Percentiles rank a stretch among this genome's conserved stretches.
phyloP scores from a whole-genome alignment of 2,329 filamentous ascomycete genomes.

The Cladosporium cucumerinum region DNA sequence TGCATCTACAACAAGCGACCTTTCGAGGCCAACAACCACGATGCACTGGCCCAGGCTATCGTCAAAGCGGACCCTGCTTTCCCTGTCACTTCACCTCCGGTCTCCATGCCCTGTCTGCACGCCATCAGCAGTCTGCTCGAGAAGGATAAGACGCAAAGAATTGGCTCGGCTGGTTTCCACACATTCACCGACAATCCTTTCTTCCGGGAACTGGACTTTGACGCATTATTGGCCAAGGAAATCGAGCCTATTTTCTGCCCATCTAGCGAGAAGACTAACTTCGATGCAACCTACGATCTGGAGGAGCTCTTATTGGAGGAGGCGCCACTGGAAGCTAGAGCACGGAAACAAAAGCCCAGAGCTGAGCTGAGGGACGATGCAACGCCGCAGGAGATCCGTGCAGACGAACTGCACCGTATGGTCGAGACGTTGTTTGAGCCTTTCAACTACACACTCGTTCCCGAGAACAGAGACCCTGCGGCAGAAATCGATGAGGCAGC shows the following conservation, averaged over 20 bases:
- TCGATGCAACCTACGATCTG: conserved; percentile 95
- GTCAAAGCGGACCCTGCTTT: conserved; percentile 78
- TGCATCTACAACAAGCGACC: conserved; percentile 99
- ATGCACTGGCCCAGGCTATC: conserved; percentile 75
- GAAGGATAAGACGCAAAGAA: conserved; percentile 72
- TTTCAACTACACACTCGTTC: conserved; percentile 88
- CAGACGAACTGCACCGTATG: conserved; percentile 89
- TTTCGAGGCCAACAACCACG: conserved; percentile 86
- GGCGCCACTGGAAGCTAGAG: conserved; percentile 87
- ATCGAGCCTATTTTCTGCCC: conserved; percentile 89
- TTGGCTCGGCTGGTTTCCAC: conserved; percentile 78
- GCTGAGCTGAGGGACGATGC: conserved; percentile 91
- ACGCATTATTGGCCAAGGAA: conserved; percentile 76
- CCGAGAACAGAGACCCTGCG: conserved; percentile 59
- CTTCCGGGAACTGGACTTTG: conserved; percentile 83
- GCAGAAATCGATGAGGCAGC: conserved; percentile 6
- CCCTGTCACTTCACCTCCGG: conserved; percentile 87
- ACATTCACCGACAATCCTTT: conserved; percentile 86
- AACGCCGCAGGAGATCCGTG: conserved; percentile 88
- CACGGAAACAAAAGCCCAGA: conserved; percentile 87
- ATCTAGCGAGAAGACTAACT: conserved; percentile 97
- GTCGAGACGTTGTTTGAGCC: conserved; percentile 89
- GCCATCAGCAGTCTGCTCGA: conserved; percentile 82
- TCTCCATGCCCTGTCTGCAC: conserved; percentile 82
- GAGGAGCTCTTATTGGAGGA: conserved; percentile 93